Base-by-base conservation (phyloP, 176 grass and related monocot species). In the Themeda triandra region DNA sequence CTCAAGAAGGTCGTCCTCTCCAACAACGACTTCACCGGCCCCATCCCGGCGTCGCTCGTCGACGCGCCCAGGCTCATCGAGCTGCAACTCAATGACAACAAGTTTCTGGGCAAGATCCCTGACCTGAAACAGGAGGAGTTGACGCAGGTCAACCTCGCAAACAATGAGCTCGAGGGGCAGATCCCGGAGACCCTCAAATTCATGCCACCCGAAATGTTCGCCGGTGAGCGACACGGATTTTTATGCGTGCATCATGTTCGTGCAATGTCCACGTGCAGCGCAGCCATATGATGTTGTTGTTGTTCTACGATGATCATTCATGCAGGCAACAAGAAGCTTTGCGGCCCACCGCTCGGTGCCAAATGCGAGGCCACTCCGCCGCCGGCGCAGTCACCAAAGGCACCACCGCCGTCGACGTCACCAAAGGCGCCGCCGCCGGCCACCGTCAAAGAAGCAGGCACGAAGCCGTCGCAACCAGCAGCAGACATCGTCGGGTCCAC, bases 1-100 rank as follows among this genome's bases (percentile, higher is more conserved):
- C 89, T 99, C 73, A 99, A 86, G 93, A 99, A 93, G 84, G 64
- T 99, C 27, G 31, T 42, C 29, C 75, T 99, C 37, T 91, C 89
- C 13, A 58, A 48, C 8, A 99, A 99, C 23, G 27, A 56, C 5
- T 96, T 99, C 89, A 73, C 93, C 6, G 89, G 96, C 1, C 54
- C 89, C 40, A 92, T 96, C 32, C 93, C 96, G 7, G 59, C 79
- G 68, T 99, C 96, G 11, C 78, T 99, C 70, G 76, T 83, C 28
- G 86, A 58, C 51, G 41, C 79, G 42, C 88, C 91, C 2, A 92
- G 51, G 88, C 91, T 99, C 70, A 72, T 92, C 1, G 87, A 92
- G 10, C 79, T 99, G 5, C 83, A 29, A 46, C 78, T 99, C 59
- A 70, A 99, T 8, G 83, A 60, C 15, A 99, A 99, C 75, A 80